Base-by-base conservation (phyloP, 306 rosid genomes). In the Vicia sativa region DNA sequence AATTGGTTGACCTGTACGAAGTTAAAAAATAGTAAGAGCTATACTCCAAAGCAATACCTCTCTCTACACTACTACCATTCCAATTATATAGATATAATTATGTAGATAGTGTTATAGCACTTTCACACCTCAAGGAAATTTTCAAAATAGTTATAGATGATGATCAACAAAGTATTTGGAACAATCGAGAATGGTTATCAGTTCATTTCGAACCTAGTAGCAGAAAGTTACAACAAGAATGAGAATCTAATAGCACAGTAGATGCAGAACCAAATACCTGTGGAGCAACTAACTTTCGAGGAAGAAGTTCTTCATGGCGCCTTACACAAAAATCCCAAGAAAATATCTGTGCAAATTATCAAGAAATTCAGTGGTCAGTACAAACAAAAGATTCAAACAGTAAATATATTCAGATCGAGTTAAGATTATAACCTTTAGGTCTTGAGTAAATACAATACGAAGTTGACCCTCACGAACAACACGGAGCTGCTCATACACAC, bases 381-480 rank as follows among this genome's bases (percentile, higher is more conserved):
- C 14, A 16, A n/a, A 19, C 0, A 43, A n/a, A 66, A 41, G 25
- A 61, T 26, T 60, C 5, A 74, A 67, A 65, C 16, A n/a, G 13
- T 76, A 44, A 34, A 64, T 29, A 29, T 38, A 42, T 4, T 53
- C 37, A 11, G 42, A 54, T 39, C 53, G 23, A 60, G 15, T 26
- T 7, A 49, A 0, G 2, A 57, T 44, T 58, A 65, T 35, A 19
- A 91, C 99, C 99, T 95, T 95, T 52, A 95, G 74, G 38, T 95
- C 99, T 65, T 85, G 96, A 1, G 95, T 79, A 72, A 90, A 95
- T 62, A 90, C 58, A 23, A 95, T 81, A 13, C 97, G 99, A 72
- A 95, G 99, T 70, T 84, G 97, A 74, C 99, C 99, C 84, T 90
- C 99, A 6, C 95, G 99, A 77, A 88, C 89, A 81, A 95, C 97